Base-by-base conservation (phyloP, 2,329 filamentous ascomycete species). In the Diaporthe australafricana region DNA sequence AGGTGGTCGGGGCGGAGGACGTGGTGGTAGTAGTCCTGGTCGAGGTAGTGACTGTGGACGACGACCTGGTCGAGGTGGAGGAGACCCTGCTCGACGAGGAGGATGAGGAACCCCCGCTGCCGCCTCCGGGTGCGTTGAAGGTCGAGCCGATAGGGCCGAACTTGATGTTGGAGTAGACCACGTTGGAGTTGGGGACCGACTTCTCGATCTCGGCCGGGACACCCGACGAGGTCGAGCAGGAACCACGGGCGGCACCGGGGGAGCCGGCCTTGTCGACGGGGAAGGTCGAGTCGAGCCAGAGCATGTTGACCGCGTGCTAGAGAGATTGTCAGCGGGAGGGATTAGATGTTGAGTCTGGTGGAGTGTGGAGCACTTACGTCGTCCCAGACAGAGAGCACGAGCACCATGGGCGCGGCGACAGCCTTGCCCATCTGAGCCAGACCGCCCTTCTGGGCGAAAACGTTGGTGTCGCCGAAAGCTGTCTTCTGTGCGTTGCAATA, bases 351-450 rank as follows among this genome's bases (percentile, higher is more conserved):
- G 30, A 38, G 14, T 35, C 14, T 8, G 12, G 22, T 7, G 6
- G 27, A n/a, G 42, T 3, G 14, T 20, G 12, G n/a, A 16, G 8
- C 14, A 50, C 60, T 65, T 30, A 65, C 60, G 80, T 92, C 90
- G 76, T 90, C 89, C 88, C 87, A 89, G 71, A 89, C 81, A 22
- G 83, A 86, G 84, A 91, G 85, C 76, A 91, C 89, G 8, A 92
- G 84, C 40, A 91, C 90, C 88, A 91, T 90, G 42, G 88, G 88
- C 55, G 83, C 75, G 2, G 80, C 79, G 60, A 91, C 80, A n/a
- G 86, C 88, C n/a, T 84, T 78, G 74, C 84, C 84, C 85, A 91
- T 89, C 63, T 81, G 80, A 25, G 82, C 78, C 71, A 90, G 77
- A 32, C 90, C 90, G 67, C 89, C 89, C 68, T 87, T 84, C 40